Evolutionary conservation across 2,329 filamentous ascomycete genomes (phyloP).

Genomic region (Huntiella bhutanensis): DNA sequence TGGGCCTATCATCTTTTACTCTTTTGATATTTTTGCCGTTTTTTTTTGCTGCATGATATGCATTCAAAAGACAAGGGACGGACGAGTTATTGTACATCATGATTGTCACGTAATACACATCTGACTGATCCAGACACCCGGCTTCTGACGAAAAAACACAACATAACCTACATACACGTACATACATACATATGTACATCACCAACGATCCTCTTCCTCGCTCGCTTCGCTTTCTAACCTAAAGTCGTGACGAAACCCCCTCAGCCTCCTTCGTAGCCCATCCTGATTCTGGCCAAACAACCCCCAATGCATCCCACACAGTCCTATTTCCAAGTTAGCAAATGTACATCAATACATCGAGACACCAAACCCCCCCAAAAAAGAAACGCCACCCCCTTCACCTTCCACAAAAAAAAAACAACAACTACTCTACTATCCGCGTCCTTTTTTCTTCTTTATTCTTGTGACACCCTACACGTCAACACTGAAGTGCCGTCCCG

Average conservation of each 20-base stretch:
- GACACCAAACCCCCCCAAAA: constrained; percentile 7
- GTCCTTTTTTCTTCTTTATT: not conserved
- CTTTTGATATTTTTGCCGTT: too few relatives aligned
- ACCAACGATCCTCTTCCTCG: not conserved
- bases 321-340: too few relatives aligned
- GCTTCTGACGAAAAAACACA: not conserved
- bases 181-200: not conserved
- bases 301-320: constrained; percentile 67
- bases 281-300: constrained; percentile 77
- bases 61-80: not conserved
- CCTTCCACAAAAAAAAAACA: constrained; percentile 11
- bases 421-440: too few relatives aligned
- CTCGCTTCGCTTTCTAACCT: constrained; percentile 15
- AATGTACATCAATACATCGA: constrained; percentile 43
- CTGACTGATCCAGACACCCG: not conserved
- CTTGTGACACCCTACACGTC: not conserved
- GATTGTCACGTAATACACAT: not conserved
- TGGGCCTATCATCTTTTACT: too few relatives aligned
- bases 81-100: not conserved
- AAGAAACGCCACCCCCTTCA: not conserved
- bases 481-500: not conserved
- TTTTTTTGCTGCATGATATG: too few relatives aligned
- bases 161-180: not conserved
- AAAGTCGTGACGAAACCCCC: constrained; percentile 64
- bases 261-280: constrained; percentile 56